Percentiles rank a stretch among this genome's conserved stretches.
phyloP scores from a whole-genome alignment of 2,329 filamentous ascomycete species.

The Neophaeococcomyces mojaviensis region DNA sequence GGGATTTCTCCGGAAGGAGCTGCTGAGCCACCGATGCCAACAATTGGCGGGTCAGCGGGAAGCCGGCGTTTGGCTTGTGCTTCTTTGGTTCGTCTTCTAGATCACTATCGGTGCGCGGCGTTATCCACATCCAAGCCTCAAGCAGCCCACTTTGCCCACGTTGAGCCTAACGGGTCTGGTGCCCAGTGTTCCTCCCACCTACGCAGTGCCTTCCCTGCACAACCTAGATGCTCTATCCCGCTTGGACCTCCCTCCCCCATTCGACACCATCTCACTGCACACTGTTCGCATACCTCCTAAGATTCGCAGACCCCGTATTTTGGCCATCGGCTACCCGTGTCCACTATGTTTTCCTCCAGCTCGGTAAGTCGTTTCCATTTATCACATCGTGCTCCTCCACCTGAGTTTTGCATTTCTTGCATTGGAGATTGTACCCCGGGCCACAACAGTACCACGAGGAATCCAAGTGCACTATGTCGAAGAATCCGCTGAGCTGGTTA shows the following conservation, averaged over 20 bases:
- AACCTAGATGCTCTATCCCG: background rate
- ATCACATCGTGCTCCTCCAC: slow-evolving; percentile 2
- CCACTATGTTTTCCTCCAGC: slow-evolving; percentile 11
- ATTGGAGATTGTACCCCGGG: background rate
- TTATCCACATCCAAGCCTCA: too few species aligned
- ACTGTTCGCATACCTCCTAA: slow-evolving; percentile 3
- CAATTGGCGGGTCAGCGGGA: too few species aligned
- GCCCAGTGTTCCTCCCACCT: background rate
- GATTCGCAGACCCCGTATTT: slow-evolving; percentile 1
- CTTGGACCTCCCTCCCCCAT: background rate
- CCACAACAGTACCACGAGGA: background rate
- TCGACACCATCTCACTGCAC: background rate
- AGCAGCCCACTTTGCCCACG: too few species aligned
- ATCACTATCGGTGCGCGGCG: too few species aligned
- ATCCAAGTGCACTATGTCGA: slow-evolving; percentile 9
- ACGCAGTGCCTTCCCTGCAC: background rate
- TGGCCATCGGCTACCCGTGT: background rate
- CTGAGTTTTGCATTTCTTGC: background rate
- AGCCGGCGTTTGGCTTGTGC: too few species aligned
- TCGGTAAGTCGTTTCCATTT: slow-evolving; percentile 11
- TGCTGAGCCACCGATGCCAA: too few species aligned
- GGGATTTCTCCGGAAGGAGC: too few species aligned
- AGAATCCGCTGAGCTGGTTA: slow-evolving; percentile 16
- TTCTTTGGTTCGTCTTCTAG: too few species aligned
- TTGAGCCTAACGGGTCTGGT: too few species aligned